Percentiles rank a stretch among this genome's conserved stretches.
These are phyloP conservation scores for Hypoxylon sp. DNA, from an alignment of 2,329 filamentous ascomycete species.

Conservation along the genomic window DNA sequence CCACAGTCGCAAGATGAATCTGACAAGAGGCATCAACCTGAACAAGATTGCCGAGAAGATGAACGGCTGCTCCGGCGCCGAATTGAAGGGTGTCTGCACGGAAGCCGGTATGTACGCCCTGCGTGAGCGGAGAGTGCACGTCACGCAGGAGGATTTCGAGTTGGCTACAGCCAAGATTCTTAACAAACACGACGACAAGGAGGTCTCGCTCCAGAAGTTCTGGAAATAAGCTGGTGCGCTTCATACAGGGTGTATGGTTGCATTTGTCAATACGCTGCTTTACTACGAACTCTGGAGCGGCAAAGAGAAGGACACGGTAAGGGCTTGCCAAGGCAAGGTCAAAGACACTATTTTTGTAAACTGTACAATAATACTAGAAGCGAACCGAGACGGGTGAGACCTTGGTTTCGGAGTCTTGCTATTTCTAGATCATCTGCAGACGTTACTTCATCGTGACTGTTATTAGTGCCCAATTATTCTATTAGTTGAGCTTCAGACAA, in stretches of 20 bases:
- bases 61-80: conserved; percentile 98
- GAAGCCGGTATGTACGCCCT: conserved; percentile 99
- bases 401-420: conserved; percentile 20
- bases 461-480: not conserved
- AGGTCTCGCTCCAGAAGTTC: conserved; percentile 89
- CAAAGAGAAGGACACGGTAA: not conserved
- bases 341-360: conserved; percentile 36
- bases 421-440: conserved; percentile 18
- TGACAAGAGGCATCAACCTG: conserved; percentile 96
- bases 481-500: not conserved
- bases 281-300: conserved; percentile 14
- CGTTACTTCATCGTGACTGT: not conserved
- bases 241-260: not conserved
- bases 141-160: conserved; percentile 99
- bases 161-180: conserved; percentile 98
- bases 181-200: conserved; percentile 99
- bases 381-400: conserved; percentile 18
- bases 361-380: conserved; percentile 49
- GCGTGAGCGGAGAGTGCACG: conserved; percentile 94
- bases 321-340: not conserved
- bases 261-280: not conserved
- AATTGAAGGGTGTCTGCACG: conserved; percentile 98
- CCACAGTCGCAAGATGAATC: conserved; percentile 97
- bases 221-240: conserved; percentile 73
- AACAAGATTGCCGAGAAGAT: conserved; percentile 99